A percentile compares a stretch with the other conserved stretches of the same genome.
Conservation (phyloP, 2,329 filamentous ascomycete species). For the Botrytis byssoidea region DNA sequence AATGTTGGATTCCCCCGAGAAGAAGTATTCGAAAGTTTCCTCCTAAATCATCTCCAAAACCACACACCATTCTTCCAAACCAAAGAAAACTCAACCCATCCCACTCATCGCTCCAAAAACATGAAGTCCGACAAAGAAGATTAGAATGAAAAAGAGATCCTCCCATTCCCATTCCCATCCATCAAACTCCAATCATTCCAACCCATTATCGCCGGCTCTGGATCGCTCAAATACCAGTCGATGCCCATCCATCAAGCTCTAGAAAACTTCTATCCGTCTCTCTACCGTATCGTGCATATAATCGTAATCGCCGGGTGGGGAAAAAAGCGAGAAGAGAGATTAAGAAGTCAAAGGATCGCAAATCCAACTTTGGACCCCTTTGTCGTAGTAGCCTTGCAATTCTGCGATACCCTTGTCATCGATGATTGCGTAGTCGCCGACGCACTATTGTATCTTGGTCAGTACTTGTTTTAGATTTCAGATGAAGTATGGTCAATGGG, state of each 20-base stretch:
- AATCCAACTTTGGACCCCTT: background rate
- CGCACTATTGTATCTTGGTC: background rate
- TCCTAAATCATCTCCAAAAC: slow-evolving; percentile 1
- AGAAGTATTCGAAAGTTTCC: slow-evolving; percentile 6
- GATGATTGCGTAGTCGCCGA: background rate
- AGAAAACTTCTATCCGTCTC: background rate
- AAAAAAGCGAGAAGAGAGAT: background rate
- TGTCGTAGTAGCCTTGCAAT: slow-evolving; percentile 1
- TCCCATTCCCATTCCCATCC: background rate
- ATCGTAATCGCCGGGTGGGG: background rate
- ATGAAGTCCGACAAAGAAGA: background rate
- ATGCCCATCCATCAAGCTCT: background rate
- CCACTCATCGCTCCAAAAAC: background rate
- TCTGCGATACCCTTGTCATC: background rate
- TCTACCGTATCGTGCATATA: background rate
- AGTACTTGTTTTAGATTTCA: background rate
- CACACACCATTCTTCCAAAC: too few relatives aligned
- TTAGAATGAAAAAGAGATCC: background rate
- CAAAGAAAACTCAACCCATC: background rate
- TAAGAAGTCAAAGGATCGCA: slow-evolving; percentile 3
- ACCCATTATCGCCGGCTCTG: background rate
- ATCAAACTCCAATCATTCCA: background rate
- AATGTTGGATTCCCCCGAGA: slow-evolving; percentile 15
- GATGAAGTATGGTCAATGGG: background rate
- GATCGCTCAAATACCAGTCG: slow-evolving; percentile 1